These are phyloP conservation scores for Helianthus tuberosus DNA, from an alignment of 129 eudicot species.

Conservation along the genomic window DNA sequence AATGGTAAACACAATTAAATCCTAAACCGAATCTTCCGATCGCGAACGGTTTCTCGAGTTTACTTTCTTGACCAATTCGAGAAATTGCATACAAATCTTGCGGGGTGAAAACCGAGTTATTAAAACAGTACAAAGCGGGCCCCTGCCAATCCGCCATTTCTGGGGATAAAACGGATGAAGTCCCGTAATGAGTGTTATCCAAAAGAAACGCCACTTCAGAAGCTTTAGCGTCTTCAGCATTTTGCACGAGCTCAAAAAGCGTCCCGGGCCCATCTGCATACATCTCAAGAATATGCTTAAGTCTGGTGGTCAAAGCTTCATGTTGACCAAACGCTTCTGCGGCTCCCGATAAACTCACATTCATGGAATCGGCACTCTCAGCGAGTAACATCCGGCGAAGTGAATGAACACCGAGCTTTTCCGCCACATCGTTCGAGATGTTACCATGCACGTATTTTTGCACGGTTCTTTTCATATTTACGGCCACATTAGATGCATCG, in stretches of 20 bases:
- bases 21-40: constrained; percentile 99
- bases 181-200: constrained; percentile 88
- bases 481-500: constrained; percentile 47
- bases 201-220: constrained; percentile 77
- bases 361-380: constrained; percentile 99
- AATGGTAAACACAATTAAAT: constrained; percentile 94
- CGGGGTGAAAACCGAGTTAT: constrained; percentile 86
- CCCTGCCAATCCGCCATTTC: constrained; percentile 99
- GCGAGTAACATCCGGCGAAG: constrained; percentile 93
- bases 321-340: constrained; percentile 99
- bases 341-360: constrained; percentile 94
- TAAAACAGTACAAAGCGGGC: constrained; percentile 94
- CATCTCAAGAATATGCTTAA: constrained; percentile 98
- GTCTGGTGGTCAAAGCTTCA: constrained; percentile 97
- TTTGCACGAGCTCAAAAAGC: constrained; percentile 95
- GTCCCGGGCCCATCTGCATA: constrained; percentile 97
- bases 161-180: constrained; percentile 92
- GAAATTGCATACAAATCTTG: constrained; percentile 96
- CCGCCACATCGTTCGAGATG: constrained; percentile 97
- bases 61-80: constrained; percentile 98
- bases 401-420: constrained; percentile 94
- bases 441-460: constrained; percentile 92
- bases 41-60: constrained; percentile 91
- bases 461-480: constrained; percentile 63
- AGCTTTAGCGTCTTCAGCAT: constrained; percentile 98